Percentiles rank a stretch among this genome's conserved stretches.
phyloP scores from a whole-genome alignment of 768 basidiomycete genomes.

The Kwoniella sp. region DNA sequence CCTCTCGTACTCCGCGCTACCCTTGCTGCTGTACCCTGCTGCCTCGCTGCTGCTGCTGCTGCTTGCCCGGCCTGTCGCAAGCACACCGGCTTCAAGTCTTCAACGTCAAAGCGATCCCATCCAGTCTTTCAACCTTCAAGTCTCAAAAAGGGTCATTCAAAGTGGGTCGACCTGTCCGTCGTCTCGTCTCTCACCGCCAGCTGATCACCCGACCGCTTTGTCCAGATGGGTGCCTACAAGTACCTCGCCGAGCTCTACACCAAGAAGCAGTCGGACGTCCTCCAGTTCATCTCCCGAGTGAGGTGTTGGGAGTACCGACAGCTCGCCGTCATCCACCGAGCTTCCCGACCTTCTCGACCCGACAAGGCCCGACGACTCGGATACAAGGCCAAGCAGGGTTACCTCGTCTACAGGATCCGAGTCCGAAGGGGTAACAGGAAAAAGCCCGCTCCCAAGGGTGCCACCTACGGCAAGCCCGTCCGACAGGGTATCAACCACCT shows the following conservation, averaged over 20 bases:
- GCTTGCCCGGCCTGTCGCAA: too few relatives aligned
- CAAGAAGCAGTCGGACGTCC: conserved; percentile 65
- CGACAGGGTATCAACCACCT: conserved; percentile 97
- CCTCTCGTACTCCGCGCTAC: not conserved
- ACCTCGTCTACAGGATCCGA: conserved; percentile 93
- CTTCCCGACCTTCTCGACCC: conserved; percentile 94
- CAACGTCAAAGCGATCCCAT: not conserved
- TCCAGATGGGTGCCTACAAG: conserved; percentile 54
- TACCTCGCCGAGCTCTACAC: conserved; percentile 97
- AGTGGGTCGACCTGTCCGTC: not conserved
- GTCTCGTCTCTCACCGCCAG: not conserved
- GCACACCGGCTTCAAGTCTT: not conserved
- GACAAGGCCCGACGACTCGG: conserved; percentile 98
- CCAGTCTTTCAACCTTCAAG: conserved; percentile 16
- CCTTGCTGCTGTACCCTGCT: conserved; percentile 7
- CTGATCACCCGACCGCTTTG: not conserved
- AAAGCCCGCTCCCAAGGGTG: conserved; percentile 98
- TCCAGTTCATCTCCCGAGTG: conserved; percentile 96
- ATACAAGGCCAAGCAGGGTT: conserved; percentile 99
- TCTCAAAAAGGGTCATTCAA: conserved; percentile 15
- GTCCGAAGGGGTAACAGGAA: conserved; percentile 98
- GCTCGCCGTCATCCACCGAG: conserved; percentile 95
- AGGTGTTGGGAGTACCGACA: conserved; percentile 99
- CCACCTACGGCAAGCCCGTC: conserved; percentile 98
- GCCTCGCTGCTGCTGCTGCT: too few relatives aligned